Evolutionary conservation across 805 yeast species (phyloP).

Genomic region (Ogataea ganodermae): DNA sequence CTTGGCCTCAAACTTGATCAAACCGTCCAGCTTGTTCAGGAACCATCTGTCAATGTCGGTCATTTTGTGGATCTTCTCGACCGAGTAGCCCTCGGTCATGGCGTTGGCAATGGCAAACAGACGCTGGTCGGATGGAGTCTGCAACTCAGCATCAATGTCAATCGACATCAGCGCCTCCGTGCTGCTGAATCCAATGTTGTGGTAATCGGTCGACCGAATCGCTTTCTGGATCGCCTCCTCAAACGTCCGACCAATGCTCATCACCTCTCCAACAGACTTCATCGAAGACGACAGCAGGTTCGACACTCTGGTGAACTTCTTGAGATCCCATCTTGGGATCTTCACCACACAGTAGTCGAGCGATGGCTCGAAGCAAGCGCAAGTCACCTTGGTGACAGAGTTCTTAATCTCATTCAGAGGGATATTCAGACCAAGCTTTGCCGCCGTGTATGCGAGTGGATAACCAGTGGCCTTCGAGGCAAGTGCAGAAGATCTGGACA

Average conservation of each 20-base stretch:
- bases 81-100: conserved; percentile 81
- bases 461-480: conserved; percentile 99
- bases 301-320: conserved; percentile 91
- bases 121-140: conserved; percentile 97
- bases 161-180: conserved; percentile 85
- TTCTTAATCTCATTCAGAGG: conserved; percentile 90
- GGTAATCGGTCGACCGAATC: conserved; percentile 93
- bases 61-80: conserved; percentile 86
- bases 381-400: conserved; percentile 90
- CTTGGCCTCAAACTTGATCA: conserved; percentile 70
- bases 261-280: conserved; percentile 99
- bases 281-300: conserved; percentile 85
- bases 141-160: conserved; percentile 89
- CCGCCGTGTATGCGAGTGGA: conserved; percentile 97
- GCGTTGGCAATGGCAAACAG: conserved; percentile 97
- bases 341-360: conserved; percentile 95
- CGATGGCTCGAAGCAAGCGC: conserved; percentile 97
- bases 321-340: conserved; percentile 98
- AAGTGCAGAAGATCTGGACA: conserved; percentile 97
- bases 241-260: conserved; percentile 96
- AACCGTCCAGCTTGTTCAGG: conserved; percentile 76
- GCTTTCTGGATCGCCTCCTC: conserved; percentile 99
- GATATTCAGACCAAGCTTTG: conserved; percentile 90
- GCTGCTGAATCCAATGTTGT: conserved; percentile 88
- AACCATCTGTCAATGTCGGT: conserved; percentile 97